These are phyloP conservation scores for Gillenia trifoliata DNA, from an alignment of 306 rosid genomes.

Conservation along the genomic window DNA sequence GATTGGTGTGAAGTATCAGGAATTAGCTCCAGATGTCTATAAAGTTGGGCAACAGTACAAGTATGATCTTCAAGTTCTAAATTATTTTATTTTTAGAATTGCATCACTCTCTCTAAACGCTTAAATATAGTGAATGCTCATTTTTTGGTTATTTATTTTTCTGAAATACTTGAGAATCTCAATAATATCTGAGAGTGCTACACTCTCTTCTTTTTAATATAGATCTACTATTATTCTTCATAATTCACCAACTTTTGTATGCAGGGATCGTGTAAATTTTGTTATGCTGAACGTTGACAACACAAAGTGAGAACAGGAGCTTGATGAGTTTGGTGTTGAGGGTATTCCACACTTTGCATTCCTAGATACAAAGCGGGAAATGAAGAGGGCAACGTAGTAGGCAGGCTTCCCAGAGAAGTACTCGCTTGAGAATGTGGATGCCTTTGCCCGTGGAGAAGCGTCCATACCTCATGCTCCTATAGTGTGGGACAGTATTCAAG, in stretches of 20 bases:
- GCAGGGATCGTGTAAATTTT: slow-evolving; percentile 64
- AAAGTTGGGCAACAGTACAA: too few species aligned
- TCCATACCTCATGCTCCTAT: slow-evolving; percentile 81
- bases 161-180: too few species aligned
- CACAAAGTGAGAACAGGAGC: slow-evolving; percentile 97
- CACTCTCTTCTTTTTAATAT: background rate
- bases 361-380: slow-evolving; percentile 78
- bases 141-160: too few species aligned
- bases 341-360: slow-evolving; percentile 97
- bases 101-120: too few species aligned
- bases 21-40: too few species aligned
- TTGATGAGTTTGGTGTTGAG: slow-evolving; percentile 96
- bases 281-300: slow-evolving; percentile 87
- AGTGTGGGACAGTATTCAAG: too few species aligned
- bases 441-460: slow-evolving; percentile 70
- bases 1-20: too few species aligned
- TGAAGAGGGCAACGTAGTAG: slow-evolving; percentile 90
- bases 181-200: too few species aligned
- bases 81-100: too few species aligned
- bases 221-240: background rate
- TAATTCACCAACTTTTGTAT: background rate
- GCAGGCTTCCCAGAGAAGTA: slow-evolving; percentile 77
- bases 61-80: too few species aligned
- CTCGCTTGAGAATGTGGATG: slow-evolving; percentile 73
- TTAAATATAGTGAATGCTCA: too few species aligned